Evolutionary conservation across 1,139 yeast species (phyloP), one percentile per base, ranked within the genome.

Genomic region (Yamadazyma buinensis): DNA sequence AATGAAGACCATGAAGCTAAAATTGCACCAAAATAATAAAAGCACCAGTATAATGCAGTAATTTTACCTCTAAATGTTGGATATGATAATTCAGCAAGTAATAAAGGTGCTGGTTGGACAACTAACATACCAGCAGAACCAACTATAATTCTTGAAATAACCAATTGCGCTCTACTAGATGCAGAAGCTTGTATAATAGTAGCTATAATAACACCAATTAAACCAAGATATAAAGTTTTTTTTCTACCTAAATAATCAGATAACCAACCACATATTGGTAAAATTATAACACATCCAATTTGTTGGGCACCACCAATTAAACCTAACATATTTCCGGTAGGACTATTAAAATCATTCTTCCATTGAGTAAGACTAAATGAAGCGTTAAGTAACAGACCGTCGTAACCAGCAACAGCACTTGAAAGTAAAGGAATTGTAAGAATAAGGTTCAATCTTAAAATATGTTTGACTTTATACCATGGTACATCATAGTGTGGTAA

Each of bases 61-160:
- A 77, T 52, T 38, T 67, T 64, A 42, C 85, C 85, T 54, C 85
- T 67, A 14, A 68, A 71, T 28, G 59, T 62, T 2, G 80, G 72
- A 8, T 80, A 80, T 22, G 78, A 75, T 33, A 77, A 71, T 48
- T 80, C 86, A 4, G 80, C 67, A 32, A 77, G 67, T 43, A 77
- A 75, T 31, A 76, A 66, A 42, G 79, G 77, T 32, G 76, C 78
- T 43, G 77, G 74, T 30, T 79, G 80, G 48, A 80, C 78, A 50
- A 75, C 82, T 24, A 77, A 64, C 46, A 82, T 80, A 26, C 77
- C 73, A 42, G 81, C 82, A 25, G 73, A 54, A 36, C 83, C 83
- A 20, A 76, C 59, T 27, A 75, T 47, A 43, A 76, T 72, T 44
- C 83, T 62, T 13, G 80, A 78, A 23, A 78, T 80, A 47, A 69